A percentile compares a stretch with the other conserved stretches of the same genome.
phyloP scores from a whole-genome alignment of 2,329 filamentous ascomycete genomes.

The Arthroderma sp. region DNA sequence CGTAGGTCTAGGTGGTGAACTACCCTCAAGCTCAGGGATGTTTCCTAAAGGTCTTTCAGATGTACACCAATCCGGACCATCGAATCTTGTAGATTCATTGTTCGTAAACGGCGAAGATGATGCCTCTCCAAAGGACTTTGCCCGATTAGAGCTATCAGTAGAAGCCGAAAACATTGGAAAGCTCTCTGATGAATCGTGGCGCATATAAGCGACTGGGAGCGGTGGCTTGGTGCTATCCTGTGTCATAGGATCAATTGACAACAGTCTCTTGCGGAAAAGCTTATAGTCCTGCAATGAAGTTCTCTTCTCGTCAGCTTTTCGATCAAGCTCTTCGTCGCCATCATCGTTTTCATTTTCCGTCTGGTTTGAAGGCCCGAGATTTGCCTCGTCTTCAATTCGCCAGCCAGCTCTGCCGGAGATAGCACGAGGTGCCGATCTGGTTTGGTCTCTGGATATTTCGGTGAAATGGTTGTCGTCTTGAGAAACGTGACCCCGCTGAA shows the following conservation, averaged over 20 bases:
- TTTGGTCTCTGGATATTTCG: neutral
- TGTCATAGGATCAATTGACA: conserved; percentile 34
- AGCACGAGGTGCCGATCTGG: conserved; percentile 27
- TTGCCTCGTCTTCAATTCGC: conserved; percentile 15
- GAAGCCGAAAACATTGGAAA: conserved; percentile 53
- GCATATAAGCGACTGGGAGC: conserved; percentile 25
- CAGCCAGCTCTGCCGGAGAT: conserved; percentile 27
- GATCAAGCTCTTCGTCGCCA: conserved; percentile 17
- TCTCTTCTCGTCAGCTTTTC: conserved; percentile 29
- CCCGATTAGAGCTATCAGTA: conserved; percentile 41
- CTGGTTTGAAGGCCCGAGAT: neutral
- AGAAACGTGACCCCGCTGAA: no score
- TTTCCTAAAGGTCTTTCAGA: conserved; percentile 10
- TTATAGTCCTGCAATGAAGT: conserved; percentile 37
- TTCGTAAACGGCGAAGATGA: conserved; percentile 32
- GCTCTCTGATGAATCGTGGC: conserved; percentile 48
- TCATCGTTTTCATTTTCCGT: conserved; percentile 15
- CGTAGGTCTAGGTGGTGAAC: conserved; percentile 9
- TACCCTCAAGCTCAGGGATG: conserved; percentile 10
- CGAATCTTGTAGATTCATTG: conserved; percentile 13
- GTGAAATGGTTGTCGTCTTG: no score
- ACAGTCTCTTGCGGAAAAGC: conserved; percentile 35
- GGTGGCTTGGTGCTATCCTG: conserved; percentile 18
- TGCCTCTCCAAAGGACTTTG: conserved; percentile 36
- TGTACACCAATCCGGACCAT: conserved; percentile 15